These are phyloP conservation scores for Mortierella sp. DNA, from an alignment of 371 early-diverging fungal species.

Conservation along the genomic window DNA sequence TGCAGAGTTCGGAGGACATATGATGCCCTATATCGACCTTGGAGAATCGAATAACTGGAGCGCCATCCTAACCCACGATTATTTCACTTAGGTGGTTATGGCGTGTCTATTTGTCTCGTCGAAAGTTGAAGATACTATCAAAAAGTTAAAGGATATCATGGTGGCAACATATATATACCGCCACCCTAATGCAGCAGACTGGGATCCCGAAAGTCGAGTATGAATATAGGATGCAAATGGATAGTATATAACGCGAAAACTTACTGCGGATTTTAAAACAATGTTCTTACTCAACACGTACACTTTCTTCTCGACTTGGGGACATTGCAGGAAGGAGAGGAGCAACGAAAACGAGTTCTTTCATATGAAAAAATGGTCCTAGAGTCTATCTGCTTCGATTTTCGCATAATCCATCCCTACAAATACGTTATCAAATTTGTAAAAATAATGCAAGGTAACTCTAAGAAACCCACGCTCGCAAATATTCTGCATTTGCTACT, in stretches of 20 bases:
- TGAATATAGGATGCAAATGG: background rate
- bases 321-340: conserved; percentile 59
- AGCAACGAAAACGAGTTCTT: conserved; percentile 67
- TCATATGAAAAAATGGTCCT: conserved; percentile 71
- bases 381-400: conserved; percentile 75
- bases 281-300: background rate
- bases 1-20: background rate
- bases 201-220: conserved; percentile 68
- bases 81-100: conserved; percentile 64
- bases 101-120: conserved; percentile 82
- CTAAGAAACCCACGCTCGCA: background rate
- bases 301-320: background rate
- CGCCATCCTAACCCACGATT: background rate
- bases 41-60: too few relatives aligned
- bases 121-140: conserved; percentile 84
- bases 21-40: background rate
- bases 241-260: background rate
- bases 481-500: background rate
- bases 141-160: conserved; percentile 80
- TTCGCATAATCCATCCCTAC: conserved; percentile 72
- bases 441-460: conserved; percentile 68
- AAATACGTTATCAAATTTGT: conserved; percentile 73
- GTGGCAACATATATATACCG: conserved; percentile 71
- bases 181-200: conserved; percentile 67
- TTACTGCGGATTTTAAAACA: background rate